A percentile compares a stretch with the other conserved stretches of the same genome.
Conservation (phyloP, 148 eudicot genomes). For the Fagopyrum esculentum region DNA sequence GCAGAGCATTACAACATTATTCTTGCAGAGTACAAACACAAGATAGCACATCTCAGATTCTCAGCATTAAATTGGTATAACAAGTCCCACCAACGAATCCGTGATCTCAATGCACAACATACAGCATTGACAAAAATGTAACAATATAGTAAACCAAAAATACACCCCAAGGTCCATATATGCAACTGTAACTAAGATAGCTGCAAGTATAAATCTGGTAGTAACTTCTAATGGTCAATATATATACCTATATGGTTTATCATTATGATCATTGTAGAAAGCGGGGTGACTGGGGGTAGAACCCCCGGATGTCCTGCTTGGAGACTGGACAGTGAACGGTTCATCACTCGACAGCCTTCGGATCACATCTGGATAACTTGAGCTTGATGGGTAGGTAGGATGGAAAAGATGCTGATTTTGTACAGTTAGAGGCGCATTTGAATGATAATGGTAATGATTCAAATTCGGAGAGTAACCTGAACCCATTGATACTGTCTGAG, state of each 20-base stretch:
- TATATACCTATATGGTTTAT: constrained; percentile 31
- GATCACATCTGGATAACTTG: constrained; percentile 20
- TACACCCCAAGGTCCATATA: background rate
- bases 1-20: background rate
- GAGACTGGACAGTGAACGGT: background rate
- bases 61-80: background rate
- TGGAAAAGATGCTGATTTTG: constrained; percentile 8
- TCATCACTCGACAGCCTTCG: constrained; percentile 15
- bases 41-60: background rate
- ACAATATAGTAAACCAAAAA: background rate
- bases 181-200: background rate
- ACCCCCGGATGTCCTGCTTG: constrained; percentile 21
- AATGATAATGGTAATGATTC: constrained; percentile 18
- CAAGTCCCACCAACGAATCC: background rate
- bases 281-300: constrained; percentile 21
- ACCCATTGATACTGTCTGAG: constrained; percentile 21
- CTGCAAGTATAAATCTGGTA: background rate
- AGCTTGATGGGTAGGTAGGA: background rate
- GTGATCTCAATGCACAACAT: background rate
- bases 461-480: constrained; percentile 20
- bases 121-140: background rate
- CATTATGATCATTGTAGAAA: constrained; percentile 18
- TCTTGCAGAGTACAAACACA: background rate
- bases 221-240: background rate
- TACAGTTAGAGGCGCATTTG: constrained; percentile 13